Percentiles rank a stretch among this genome's conserved stretches.
Conservation (phyloP, 306 rosid species). For the Castanospermum australe region DNA sequence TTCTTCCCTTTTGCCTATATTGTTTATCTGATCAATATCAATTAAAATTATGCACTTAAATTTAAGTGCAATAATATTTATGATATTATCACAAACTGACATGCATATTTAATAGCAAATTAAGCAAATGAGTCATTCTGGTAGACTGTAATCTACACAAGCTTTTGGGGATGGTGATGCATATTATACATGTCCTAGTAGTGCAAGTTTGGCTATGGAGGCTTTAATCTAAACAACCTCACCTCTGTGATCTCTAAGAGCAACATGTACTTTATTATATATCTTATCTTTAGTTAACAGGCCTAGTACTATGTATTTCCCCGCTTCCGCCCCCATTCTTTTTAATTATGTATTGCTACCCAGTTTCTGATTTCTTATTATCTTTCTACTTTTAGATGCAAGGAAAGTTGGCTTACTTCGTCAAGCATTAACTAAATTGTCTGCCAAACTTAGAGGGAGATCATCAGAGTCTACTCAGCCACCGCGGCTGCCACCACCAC, state of each 20-base stretch:
- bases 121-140: not conserved
- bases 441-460: conserved; percentile 59
- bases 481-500: conserved; percentile 28
- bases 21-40: not conserved
- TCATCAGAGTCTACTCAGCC: conserved; percentile 42
- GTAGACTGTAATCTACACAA: not conserved
- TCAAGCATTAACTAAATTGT: conserved; percentile 42
- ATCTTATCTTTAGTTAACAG: not conserved
- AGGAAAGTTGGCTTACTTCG: conserved; percentile 36
- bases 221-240: not conserved
- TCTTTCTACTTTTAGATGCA: conserved; percentile 46
- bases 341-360: not conserved
- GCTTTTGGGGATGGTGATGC: not conserved
- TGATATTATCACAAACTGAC: not conserved
- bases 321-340: not conserved
- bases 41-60: not conserved
- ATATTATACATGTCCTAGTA: not conserved
- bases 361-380: conserved; percentile 19
- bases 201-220: not conserved
- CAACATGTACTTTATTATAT: not conserved
- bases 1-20: not conserved
- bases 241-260: not conserved
- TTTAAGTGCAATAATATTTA: not conserved
- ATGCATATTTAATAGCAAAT: not conserved
- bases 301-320: not conserved